These are phyloP conservation scores for Eucalyptus decipiens DNA, from an alignment of 345 rosid genomes.

Conservation along the genomic window DNA sequence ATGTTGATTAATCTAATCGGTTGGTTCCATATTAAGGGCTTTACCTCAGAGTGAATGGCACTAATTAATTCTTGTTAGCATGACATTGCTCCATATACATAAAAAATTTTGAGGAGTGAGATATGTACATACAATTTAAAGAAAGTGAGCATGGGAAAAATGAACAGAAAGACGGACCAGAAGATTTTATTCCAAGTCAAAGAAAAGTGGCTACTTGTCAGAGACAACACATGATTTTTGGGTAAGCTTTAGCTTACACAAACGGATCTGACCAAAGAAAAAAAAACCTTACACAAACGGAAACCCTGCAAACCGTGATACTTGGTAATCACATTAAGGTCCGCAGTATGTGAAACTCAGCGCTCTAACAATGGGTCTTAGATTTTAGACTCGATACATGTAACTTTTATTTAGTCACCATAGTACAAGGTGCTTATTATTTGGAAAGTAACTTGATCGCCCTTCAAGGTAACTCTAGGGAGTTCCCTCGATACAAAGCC, in stretches of 20 bases:
- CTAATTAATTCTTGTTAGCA: neutral
- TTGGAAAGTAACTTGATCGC: neutral
- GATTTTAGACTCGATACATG: neutral
- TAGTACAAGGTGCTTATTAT: neutral
- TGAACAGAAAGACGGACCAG: neutral
- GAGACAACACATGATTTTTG: neutral
- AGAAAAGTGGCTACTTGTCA: neutral
- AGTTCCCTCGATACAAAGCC: neutral
- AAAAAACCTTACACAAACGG: neutral
- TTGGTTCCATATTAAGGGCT: neutral
- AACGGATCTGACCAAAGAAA: neutral
- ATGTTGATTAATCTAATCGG: neutral
- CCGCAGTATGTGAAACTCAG: neutral
- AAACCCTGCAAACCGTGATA: neutral
- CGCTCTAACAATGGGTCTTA: neutral
- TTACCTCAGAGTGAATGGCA: neutral
- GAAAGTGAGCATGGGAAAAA: fast-evolving
- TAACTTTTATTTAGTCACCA: neutral
- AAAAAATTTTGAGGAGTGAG: neutral
- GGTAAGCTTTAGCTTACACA: neutral
- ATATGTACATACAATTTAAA: neutral
- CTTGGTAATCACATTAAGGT: neutral
- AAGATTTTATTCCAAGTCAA: neutral
- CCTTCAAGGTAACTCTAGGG: neutral
- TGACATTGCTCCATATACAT: neutral